Base-by-base conservation (phyloP, 495 filamentous ascomycete species). In the Amorphotheca resinae region DNA sequence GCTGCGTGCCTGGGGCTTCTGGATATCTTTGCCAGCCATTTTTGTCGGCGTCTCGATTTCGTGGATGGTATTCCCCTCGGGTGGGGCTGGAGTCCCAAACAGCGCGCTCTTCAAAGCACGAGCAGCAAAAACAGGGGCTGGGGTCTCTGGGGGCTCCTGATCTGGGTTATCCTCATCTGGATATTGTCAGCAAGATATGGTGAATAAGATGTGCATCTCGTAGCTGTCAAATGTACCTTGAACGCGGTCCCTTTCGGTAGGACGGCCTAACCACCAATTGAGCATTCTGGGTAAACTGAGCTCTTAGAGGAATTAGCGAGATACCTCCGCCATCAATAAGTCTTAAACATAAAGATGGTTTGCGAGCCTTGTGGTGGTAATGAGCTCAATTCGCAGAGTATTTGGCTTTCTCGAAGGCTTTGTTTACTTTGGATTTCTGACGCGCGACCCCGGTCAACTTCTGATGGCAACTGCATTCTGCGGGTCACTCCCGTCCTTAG, bases 21-120 rank as follows among this genome's bases (percentile, higher is more conserved):
- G 43, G 33, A 38, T 35, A 21, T 69, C 60, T 1, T 71, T 61
- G 1, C 66, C 61, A 31, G 33, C 20, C 28, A 23, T 44, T 14
- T 48, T 30, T 9, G n/a, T 21, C 6, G 16, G 26, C 9, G 36
- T 35, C 2, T 50, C 44, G n/a, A 44, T 28, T 23, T 52, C 45
- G 45, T 46, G 54, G 32, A 38, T 41, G 28, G 37, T 49, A 25
- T 50, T 50, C 17, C 66, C 69, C 15, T 72, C 62, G 30, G 50
- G 49, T 9, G 57, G 57, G 5, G 67, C 75, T 14, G 86, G 85
- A 2, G 85, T 89, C 25, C 93, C 91, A 66, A 93, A 96, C 26
- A 98, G 59, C 14, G 84, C 87, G 42, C 82, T 87, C 54, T 84
- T 91, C 61, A 96, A 77, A 14, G 91, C 93, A 53, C 88, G 87